Evolutionary conservation across 352 stramenopile genomes (phyloP).

Genomic region (Aphanomyces astaci): DNA sequence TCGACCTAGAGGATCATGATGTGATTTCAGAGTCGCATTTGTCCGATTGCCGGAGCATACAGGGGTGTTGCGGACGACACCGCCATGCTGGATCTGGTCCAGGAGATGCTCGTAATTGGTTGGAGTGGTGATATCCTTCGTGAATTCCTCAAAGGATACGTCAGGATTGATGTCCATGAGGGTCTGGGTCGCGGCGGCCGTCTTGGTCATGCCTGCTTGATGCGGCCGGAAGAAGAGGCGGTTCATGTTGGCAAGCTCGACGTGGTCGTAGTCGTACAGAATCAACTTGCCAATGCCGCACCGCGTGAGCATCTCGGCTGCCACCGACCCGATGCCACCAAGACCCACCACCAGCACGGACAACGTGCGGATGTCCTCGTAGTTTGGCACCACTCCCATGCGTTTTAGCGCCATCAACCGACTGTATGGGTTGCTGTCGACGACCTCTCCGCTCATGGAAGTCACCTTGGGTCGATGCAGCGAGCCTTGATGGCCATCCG

Average conservation of each 20-base stretch:
- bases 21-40: no score
- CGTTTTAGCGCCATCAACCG: slow-evolving; percentile 85
- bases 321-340: slow-evolving; percentile 78
- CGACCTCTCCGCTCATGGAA: slow-evolving; percentile 69
- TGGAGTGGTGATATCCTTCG: slow-evolving; percentile 80
- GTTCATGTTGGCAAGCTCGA: slow-evolving; percentile 90
- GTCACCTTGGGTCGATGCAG: neutral
- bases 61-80: slow-evolving; percentile 37
- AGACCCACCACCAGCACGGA: slow-evolving; percentile 78
- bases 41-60: no score
- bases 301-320: slow-evolving; percentile 84
- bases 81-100: slow-evolving; percentile 62
- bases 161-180: slow-evolving; percentile 83
- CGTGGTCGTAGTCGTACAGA: slow-evolving; percentile 86
- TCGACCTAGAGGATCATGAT: slow-evolving; percentile 36
- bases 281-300: slow-evolving; percentile 86
- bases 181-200: slow-evolving; percentile 76
- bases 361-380: slow-evolving; percentile 75
- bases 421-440: slow-evolving; percentile 84
- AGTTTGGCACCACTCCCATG: slow-evolving; percentile 87
- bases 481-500: neutral
- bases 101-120: slow-evolving; percentile 78
- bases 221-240: slow-evolving; percentile 85
- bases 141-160: slow-evolving; percentile 83
- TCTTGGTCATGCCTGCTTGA: slow-evolving; percentile 83